These are phyloP conservation scores for Salvia hispanica DNA, from an alignment of 257 asterid species.

Conservation along the genomic window DNA sequence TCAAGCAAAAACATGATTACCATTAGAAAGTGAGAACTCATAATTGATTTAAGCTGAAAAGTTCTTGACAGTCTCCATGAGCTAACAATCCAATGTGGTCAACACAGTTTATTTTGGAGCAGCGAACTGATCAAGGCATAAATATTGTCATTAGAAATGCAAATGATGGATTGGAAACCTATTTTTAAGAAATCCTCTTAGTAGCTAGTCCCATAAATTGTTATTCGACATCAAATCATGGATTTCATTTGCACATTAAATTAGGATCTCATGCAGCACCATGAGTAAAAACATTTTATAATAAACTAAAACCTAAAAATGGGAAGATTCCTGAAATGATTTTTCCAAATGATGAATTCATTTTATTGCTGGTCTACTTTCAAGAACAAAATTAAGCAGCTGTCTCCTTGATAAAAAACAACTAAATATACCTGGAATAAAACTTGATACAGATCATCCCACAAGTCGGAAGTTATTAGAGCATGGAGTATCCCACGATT, in stretches of 20 bases:
- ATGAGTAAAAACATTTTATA: background rate
- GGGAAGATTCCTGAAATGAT: background rate
- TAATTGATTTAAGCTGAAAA: slow-evolving; percentile 6
- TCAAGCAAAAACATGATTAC: slow-evolving; percentile 33
- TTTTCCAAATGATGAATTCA: background rate
- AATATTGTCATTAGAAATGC: slow-evolving; percentile 2
- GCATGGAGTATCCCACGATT: slow-evolving; percentile 31
- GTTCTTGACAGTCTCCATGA: background rate
- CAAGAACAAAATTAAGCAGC: slow-evolving; percentile 18
- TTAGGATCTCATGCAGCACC: too few relatives aligned
- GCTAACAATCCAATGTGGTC: background rate
- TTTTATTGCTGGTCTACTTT: background rate
- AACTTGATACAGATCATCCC: slow-evolving; percentile 60
- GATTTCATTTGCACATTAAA: too few relatives aligned
- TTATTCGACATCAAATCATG: background rate
- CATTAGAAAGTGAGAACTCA: slow-evolving; percentile 16
- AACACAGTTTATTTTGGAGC: background rate
- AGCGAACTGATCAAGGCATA: background rate
- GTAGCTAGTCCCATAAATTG: background rate
- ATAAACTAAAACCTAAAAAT: background rate
- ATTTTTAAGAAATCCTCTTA: background rate
- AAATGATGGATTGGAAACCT: background rate
- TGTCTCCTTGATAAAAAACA: slow-evolving; percentile 1
- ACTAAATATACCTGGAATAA: slow-evolving; percentile 68
- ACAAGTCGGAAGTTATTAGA: slow-evolving; percentile 37